Evolutionary conservation across 2,329 filamentous ascomycete species (phyloP).

Genomic region (Mariannaea elegans): DNA sequence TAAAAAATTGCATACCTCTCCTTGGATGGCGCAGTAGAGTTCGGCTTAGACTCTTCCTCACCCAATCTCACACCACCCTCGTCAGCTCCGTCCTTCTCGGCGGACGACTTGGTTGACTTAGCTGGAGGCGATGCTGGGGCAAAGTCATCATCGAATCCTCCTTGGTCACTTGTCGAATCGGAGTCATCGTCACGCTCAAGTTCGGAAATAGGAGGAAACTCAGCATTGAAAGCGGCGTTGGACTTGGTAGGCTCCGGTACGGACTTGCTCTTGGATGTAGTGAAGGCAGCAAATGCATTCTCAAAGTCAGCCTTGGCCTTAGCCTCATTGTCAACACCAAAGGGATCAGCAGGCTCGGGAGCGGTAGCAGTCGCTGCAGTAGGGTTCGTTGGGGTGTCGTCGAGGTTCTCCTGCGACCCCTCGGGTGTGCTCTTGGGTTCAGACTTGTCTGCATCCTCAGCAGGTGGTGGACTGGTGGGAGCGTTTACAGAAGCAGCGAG

Average conservation of each 20-base stretch:
- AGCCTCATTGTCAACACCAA: conserved; percentile 60
- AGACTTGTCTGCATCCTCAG: conserved; percentile 47
- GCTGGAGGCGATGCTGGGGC: conserved; percentile 66
- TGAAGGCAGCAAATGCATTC: conserved; percentile 82
- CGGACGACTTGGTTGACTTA: conserved; percentile 46
- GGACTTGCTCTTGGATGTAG: conserved; percentile 58
- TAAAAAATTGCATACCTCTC: conserved; percentile 36
- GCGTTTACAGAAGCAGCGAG: conserved; percentile 28
- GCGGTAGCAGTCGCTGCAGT: conserved; percentile 26
- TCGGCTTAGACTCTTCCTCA: conserved; percentile 13
- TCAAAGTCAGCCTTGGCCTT: conserved; percentile 85
- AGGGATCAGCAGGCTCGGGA: conserved; percentile 55
- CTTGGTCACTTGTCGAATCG: conserved; percentile 79
- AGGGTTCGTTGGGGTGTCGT: conserved; percentile 33
- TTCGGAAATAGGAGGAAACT: conserved; percentile 95
- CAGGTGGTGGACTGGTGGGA: conserved; percentile 46
- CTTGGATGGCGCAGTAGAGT: conserved; percentile 37
- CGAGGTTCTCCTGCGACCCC: conserved; percentile 24
- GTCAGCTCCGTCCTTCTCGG: conserved; percentile 28
- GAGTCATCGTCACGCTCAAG: conserved; percentile 79
- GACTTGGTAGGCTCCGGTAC: conserved; percentile 54
- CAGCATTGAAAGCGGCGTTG: conserved; percentile 69
- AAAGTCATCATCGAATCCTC: conserved; percentile 95
- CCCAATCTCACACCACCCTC: conserved; percentile 21
- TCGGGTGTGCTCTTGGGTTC: conserved; percentile 44